Percentiles rank a stretch among this genome's conserved stretches.
phyloP scores from a whole-genome alignment of 352 stramenopile genomes.

The Elongisporangium undulatum region DNA sequence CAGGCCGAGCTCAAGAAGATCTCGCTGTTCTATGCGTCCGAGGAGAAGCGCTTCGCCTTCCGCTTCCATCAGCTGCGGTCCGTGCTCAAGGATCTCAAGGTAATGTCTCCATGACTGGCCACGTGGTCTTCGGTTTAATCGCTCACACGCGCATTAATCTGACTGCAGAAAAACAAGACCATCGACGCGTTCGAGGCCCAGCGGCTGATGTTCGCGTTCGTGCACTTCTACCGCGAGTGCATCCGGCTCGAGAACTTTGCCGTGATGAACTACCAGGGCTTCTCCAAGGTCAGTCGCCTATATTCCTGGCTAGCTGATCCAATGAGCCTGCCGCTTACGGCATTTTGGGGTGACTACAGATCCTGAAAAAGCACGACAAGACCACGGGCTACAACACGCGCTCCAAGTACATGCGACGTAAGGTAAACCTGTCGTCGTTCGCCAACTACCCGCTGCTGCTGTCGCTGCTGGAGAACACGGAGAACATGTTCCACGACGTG shows the following conservation, averaged over 20 bases:
- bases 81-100: conserved; percentile 64
- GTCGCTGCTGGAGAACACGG: conserved; percentile 69
- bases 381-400: conserved; percentile 82
- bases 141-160: background rate
- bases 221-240: conserved; percentile 82
- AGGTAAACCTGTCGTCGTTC: conserved; percentile 76
- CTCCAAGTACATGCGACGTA: conserved; percentile 82
- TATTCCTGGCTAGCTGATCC: background rate
- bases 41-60: conserved; percentile 72
- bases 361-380: conserved; percentile 85
- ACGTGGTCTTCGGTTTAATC: background rate
- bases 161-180: conserved; percentile 26
- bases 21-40: conserved; percentile 64
- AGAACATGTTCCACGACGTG: conserved; percentile 79
- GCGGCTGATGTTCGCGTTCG: conserved; percentile 75
- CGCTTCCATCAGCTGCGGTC: conserved; percentile 69
- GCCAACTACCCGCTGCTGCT: conserved; percentile 73
- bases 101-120: conserved; percentile 4
- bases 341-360: conserved; percentile 19
- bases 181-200: conserved; percentile 51
- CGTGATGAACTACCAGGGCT: conserved; percentile 84
- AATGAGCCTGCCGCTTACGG: background rate
- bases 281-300: conserved; percentile 54
- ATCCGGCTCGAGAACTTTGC: conserved; percentile 81
- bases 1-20: conserved; percentile 79